These are phyloP conservation scores for Lathyrus oleraceus DNA, from an alignment of 306 rosid genomes.

Conservation along the genomic window DNA sequence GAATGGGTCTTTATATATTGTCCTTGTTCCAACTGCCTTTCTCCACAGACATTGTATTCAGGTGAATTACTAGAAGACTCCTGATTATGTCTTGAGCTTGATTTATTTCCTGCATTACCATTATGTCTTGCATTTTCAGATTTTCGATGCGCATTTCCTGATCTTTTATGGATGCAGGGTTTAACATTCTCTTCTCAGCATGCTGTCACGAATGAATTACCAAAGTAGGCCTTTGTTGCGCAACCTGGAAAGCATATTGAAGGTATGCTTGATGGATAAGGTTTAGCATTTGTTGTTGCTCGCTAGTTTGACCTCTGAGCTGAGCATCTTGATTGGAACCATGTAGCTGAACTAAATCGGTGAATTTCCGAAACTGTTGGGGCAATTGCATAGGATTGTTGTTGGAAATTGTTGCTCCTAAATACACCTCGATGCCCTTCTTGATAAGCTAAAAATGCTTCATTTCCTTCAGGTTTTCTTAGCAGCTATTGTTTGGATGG, in stretches of 20 bases:
- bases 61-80: conserved; percentile 56
- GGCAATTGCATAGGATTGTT: no score
- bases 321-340: no score
- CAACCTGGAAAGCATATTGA: conserved; percentile 84
- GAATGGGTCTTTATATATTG: conserved; percentile 69
- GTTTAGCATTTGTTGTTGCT: conserved; percentile 68
- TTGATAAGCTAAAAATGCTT: no score
- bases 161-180: conserved; percentile 68
- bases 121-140: conserved; percentile 81
- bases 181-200: conserved; percentile 70
- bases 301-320: no score
- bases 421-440: no score
- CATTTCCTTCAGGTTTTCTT: no score
- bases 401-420: no score
- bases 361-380: no score
- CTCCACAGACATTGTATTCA: conserved; percentile 70
- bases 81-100: conserved; percentile 83
- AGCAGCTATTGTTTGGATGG: no score
- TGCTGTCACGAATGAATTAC: conserved; percentile 84
- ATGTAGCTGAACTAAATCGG: no score
- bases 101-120: conserved; percentile 58
- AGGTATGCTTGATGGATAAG: conserved; percentile 88
- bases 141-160: conserved; percentile 84
- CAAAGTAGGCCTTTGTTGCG: conserved; percentile 78
- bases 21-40: conserved; percentile 73